Percentiles rank a stretch among this genome's conserved stretches.
These are phyloP conservation scores for Paecilomyces sp. DNA, from an alignment of 2,329 filamentous ascomycete genomes.

Conservation along the genomic window DNA sequence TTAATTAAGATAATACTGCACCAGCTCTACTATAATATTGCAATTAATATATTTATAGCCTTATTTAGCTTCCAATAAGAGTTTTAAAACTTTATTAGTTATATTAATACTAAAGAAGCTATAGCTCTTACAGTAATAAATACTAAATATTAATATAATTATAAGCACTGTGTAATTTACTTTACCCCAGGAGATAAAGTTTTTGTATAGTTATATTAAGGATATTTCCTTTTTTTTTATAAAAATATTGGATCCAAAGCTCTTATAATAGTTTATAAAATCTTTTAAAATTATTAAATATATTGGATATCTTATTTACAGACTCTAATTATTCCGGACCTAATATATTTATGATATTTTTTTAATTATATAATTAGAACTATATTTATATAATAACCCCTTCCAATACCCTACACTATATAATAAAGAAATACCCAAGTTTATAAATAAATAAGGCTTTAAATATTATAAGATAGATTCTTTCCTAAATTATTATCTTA, in stretches of 20 bases:
- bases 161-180: not conserved
- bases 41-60: not conserved
- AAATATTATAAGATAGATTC: too few relatives aligned
- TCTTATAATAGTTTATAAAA: not conserved
- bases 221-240: not conserved
- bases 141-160: not conserved
- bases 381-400: too few relatives aligned
- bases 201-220: not conserved
- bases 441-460: too few relatives aligned
- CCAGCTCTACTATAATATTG: not conserved
- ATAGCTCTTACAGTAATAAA: not conserved
- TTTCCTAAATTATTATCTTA: too few relatives aligned
- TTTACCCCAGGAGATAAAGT: not conserved
- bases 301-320: not conserved
- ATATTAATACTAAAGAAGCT: not conserved
- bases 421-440: too few relatives aligned
- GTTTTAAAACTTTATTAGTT: not conserved
- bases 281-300: not conserved
- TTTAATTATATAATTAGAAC: not conserved
- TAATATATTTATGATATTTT: not conserved
- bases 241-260: not conserved
- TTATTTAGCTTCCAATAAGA: not conserved
- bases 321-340: not conserved
- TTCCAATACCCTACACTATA: too few relatives aligned
- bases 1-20: not conserved